phyloP scores from a whole-genome alignment of 441 rosid genomes.

The Eruca vesicaria region DNA sequence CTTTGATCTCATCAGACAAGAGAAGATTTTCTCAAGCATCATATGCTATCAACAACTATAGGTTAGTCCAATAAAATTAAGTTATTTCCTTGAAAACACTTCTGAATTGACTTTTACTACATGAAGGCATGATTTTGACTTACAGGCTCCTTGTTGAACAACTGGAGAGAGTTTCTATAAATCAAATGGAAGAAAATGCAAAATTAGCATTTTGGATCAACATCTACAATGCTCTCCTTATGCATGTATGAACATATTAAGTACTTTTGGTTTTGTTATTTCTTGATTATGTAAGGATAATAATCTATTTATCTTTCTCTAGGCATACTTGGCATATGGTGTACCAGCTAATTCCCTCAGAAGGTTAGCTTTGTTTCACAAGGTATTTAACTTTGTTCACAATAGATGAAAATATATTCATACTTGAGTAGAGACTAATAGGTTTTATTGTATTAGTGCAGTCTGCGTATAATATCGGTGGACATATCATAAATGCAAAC shows the following conservation, averaged over 20 bases:
- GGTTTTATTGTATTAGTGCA: constrained; percentile 58
- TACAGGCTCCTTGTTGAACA: constrained; percentile 84
- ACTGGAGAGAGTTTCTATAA: constrained; percentile 63
- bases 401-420: neutral
- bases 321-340: constrained; percentile 93
- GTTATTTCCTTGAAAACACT: neutral
- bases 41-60: constrained; percentile 67
- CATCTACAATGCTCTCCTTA: constrained; percentile 82
- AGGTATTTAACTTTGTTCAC: constrained; percentile 47
- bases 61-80: constrained; percentile 36
- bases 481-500: constrained; percentile 73
- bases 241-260: constrained; percentile 66
- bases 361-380: constrained; percentile 86
- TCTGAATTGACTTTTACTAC: neutral
- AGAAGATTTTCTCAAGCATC: constrained; percentile 66
- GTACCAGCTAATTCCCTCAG: constrained; percentile 68
- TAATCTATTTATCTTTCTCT: constrained; percentile 23
- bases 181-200: constrained; percentile 59
- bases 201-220: constrained; percentile 88
- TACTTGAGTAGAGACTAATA: constrained; percentile 27
- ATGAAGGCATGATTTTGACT: constrained; percentile 17
- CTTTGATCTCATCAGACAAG: constrained; percentile 70
- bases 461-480: constrained; percentile 91
- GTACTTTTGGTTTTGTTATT: neutral
- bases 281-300: neutral